phyloP scores from a whole-genome alignment of 805 yeast genomes.

The Lipomyces kockii region DNA sequence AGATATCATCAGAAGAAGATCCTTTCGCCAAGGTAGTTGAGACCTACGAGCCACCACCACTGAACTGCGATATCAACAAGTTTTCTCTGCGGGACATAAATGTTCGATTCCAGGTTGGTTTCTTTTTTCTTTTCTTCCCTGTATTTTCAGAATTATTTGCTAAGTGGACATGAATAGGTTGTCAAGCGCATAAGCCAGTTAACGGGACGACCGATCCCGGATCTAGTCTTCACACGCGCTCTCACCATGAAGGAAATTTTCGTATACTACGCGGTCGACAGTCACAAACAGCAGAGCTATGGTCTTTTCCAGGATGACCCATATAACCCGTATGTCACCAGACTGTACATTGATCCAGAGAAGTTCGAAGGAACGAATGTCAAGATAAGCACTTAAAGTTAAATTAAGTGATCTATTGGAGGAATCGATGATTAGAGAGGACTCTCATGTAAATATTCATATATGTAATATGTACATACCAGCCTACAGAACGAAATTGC shows the following conservation, averaged over 20 bases:
- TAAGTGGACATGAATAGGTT: constrained; percentile 2
- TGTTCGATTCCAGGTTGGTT: constrained; percentile 22
- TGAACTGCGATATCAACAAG: background rate
- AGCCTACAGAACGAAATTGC: background rate
- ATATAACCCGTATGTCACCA: constrained; percentile 28
- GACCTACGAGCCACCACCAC: constrained; percentile 5
- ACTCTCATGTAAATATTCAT: background rate
- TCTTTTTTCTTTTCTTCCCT: background rate
- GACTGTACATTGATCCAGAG: constrained; percentile 26
- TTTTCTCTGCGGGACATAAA: constrained; percentile 20
- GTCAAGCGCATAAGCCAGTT: constrained; percentile 27
- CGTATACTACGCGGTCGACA: constrained; percentile 20
- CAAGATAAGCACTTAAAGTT: constrained; percentile 14
- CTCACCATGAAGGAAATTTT: constrained; percentile 18
- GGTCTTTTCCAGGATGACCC: constrained; percentile 31
- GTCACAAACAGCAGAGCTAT: constrained; percentile 13
- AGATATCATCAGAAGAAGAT: background rate
- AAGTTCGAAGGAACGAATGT: constrained; percentile 30
- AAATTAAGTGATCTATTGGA: background rate
- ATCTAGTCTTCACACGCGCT: constrained; percentile 18
- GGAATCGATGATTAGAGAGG: background rate
- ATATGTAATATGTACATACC: background rate
- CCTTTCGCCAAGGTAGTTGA: constrained; percentile 12
- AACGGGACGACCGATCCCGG: constrained; percentile 33
- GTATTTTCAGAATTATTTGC: background rate